A percentile compares a stretch with the other conserved stretches of the same genome.
These are phyloP conservation scores for Scleroderma bovista DNA, from an alignment of 768 basidiomycete species.

Conservation along the genomic window DNA sequence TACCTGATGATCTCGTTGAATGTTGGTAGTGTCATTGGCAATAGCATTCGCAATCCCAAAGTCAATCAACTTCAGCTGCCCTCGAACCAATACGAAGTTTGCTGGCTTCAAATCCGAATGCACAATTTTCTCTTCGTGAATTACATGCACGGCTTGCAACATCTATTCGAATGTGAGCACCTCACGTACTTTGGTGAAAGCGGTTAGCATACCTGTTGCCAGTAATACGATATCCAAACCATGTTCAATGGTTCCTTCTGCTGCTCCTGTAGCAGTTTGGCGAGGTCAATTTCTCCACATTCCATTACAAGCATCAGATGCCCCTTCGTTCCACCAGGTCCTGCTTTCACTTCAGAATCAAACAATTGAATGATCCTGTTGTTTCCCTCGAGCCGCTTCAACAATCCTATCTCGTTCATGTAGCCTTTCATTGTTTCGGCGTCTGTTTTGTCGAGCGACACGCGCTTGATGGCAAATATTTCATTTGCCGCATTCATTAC, in stretches of 20 bases:
- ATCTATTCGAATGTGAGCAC: constrained; percentile 49
- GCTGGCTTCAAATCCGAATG: constrained; percentile 98
- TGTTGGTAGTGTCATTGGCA: constrained; percentile 97
- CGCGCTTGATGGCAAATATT: constrained; percentile 88
- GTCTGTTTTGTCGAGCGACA: constrained; percentile 85
- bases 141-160: constrained; percentile 97
- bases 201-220: constrained; percentile 75
- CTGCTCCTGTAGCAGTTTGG: constrained; percentile 77
- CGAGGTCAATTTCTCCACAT: constrained; percentile 91
- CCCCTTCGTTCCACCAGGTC: constrained; percentile 64
- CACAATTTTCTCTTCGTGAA: constrained; percentile 97
- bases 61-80: constrained; percentile 94
- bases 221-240: constrained; percentile 93
- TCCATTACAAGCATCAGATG: constrained; percentile 90
- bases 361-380: constrained; percentile 86
- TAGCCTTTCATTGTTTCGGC: constrained; percentile 86
- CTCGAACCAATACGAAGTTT: constrained; percentile 94
- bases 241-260: constrained; percentile 81
- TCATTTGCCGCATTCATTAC: constrained; percentile 74
- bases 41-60: constrained; percentile 99
- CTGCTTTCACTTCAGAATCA: constrained; percentile 77
- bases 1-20: constrained; percentile 93
- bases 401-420: constrained; percentile 91
- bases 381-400: constrained; percentile 93
- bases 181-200: neutral